Evolutionary conservation across 805 yeast genomes (phyloP).

Genomic region (Cyberlindnera suaveolens): DNA sequence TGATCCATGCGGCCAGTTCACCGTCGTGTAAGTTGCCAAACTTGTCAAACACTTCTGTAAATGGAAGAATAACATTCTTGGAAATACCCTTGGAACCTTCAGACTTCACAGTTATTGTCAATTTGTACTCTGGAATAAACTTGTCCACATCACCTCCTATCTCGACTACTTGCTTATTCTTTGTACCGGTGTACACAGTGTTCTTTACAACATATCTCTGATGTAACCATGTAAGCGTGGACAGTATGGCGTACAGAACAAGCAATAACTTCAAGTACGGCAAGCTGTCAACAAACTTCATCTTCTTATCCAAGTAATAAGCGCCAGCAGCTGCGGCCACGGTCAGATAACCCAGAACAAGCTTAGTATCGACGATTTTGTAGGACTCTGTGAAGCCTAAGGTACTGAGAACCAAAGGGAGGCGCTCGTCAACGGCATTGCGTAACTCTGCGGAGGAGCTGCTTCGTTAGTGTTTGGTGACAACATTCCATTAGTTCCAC

Average conservation of each 20-base stretch:
- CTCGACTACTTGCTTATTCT: conserved; percentile 23
- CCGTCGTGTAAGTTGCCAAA: conserved; percentile 38
- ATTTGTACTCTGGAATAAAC: conserved; percentile 39
- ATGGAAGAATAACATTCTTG: conserved; percentile 21
- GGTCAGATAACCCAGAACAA: conserved; percentile 44
- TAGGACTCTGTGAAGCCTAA: conserved; percentile 40
- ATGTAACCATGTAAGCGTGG: conserved; percentile 33
- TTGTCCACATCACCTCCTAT: conserved; percentile 31
- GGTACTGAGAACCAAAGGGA: conserved; percentile 7
- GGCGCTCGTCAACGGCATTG: conserved; percentile 11
- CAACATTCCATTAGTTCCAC: too few species aligned
- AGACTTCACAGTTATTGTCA: conserved; percentile 28
- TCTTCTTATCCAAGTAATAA: conserved; percentile 45
- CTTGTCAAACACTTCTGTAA: conserved; percentile 30
- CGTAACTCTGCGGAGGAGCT: conserved; percentile 10
- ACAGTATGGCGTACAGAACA: conserved; percentile 33
- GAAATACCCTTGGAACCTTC: conserved; percentile 12
- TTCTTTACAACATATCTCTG: conserved; percentile 33
- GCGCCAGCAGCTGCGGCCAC: conserved; percentile 44
- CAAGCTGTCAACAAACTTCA: conserved; percentile 35
- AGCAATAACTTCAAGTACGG: conserved; percentile 35
- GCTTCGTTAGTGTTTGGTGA: neutral
- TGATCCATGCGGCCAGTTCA: conserved; percentile 33
- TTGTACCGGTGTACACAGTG: conserved; percentile 38
- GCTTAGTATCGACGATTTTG: conserved; percentile 37